Base-by-base conservation (phyloP, 75 land plant genomes). In the Pinus taeda region DNA sequence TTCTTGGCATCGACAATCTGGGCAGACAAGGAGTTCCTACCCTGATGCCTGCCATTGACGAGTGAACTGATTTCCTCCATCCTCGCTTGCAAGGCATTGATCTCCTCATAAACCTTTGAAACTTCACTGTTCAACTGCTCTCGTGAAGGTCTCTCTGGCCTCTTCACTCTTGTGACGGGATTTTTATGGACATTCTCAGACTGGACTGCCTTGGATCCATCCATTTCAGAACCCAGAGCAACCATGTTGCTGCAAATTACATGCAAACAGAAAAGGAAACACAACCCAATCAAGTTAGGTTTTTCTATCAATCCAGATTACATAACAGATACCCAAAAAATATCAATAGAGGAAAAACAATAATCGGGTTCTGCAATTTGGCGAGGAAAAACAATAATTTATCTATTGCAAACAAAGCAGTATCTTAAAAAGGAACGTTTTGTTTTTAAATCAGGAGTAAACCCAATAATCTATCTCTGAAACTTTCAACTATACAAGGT, bases 11-110 rank as follows among this genome's bases (percentile, higher is more conserved):
- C 82, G 13, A 84, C 37, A 33, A 75, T 49, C 79, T 86, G 79
- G 29, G 57, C 76, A 60, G 86, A 83, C 20, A 74, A 24, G 20
- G 73, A 29, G 21, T 74, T 59, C 79, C 60, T 75, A 57, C 70
- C 85, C 49, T 79, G 86, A 15, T 76, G 70, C 75, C 77, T 83
- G 53, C 69, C 71, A 81, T 81, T 86, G 4, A 85, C 59, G 4
- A 77, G 36, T 13, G 72, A 57, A 57, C 75, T 86, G 49, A 86
- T 86, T 59, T 83, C 88, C 15, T 36, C 22, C 21, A 73, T 61
- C 53, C 88, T 74, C 21, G 24, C 36, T 24, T 84, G 75, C 18
- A 80, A 57, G n/a, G 30, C 78, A 73, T 84, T 76, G 42, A 86
- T 71, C 62, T 86, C 74, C 57, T 73, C 74, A 73, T 73, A 55